phyloP scores from a whole-genome alignment of 2,329 filamentous ascomycete species.

The Beauveria asiatica region DNA sequence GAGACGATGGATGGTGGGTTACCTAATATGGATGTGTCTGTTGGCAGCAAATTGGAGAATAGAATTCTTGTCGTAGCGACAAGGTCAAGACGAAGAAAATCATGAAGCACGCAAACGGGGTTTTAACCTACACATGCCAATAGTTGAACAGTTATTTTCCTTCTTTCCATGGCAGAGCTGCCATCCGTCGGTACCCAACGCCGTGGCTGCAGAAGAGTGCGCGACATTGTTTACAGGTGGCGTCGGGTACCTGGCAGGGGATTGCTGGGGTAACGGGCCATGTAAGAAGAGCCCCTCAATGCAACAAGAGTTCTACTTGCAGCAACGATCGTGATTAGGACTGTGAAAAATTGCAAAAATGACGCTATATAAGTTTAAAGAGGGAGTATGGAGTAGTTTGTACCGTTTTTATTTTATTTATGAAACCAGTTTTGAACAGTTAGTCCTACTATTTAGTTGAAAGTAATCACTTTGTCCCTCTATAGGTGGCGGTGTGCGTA shows the following conservation, averaged over 20 bases:
- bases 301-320: neutral
- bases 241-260: neutral
- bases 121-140: neutral
- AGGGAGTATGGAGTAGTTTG: too few species aligned
- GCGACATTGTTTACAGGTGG: conserved; percentile 1
- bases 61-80: neutral
- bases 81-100: neutral
- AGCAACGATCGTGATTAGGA: neutral
- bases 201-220: neutral
- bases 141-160: too few species aligned
- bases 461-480: too few species aligned
- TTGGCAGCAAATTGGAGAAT: neutral
- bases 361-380: too few species aligned
- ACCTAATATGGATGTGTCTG: neutral
- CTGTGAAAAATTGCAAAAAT: too few species aligned
- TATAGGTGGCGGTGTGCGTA: neutral
- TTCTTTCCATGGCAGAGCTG: neutral
- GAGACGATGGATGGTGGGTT: neutral
- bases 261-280: conserved; percentile 9
- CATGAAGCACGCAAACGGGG: neutral
- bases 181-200: neutral
- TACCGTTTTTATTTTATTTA: too few species aligned
- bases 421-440: too few species aligned
- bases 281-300: neutral
- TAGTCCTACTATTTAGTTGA: too few species aligned